Evolutionary conservation across 2,329 filamentous ascomycete species (phyloP), one percentile per base, ranked within the genome.

Genomic region (Fusarium hainanense): DNA sequence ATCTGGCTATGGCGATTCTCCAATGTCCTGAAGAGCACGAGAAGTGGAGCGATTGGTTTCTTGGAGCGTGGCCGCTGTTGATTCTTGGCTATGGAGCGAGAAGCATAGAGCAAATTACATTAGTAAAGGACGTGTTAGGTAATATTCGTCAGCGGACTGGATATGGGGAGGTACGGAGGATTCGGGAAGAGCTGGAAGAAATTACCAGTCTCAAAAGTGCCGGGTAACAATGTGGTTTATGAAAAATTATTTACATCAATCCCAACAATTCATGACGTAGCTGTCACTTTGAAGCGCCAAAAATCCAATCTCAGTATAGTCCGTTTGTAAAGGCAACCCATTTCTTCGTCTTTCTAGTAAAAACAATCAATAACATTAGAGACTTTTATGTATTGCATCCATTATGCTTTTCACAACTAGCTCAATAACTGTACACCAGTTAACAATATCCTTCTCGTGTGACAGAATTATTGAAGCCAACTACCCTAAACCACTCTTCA

Each of bases 1-100:
- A 37, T 18, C 10, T 56, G 4, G 43, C 54, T 6, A 56, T 40
- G 8, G 20, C 18, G 16, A 40, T 50, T 8, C n/a, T 50, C 0
- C 30, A 28, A 8, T 37, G 30, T 9, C 54, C 43, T 3, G 10
- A 56, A 3, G 54, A 49, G 27, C 30, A 49, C 5, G 1, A 56
- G 1, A 56, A 40, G 20, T 56, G 43, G 43, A 49, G 54, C 3
- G 3, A 44, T 18, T 56, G 43, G n/a, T 56, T 34, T 12, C 21
- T 43, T 16, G 41, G 41, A 43, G 41, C 43, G 3, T 56, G 54
- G 54, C 54, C 43, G 32, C n/a, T 56, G n/a, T 13, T 56, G 7
- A 30, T 56, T 9, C 23, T 49, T 7, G 54, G 54, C 3, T 49
- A 49, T 5, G 54, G 54, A 2, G 43, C 54, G 1, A 40, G n/a